Conservation (phyloP, 495 filamentous ascomycete species). For the Neurospora sp. region DNA sequence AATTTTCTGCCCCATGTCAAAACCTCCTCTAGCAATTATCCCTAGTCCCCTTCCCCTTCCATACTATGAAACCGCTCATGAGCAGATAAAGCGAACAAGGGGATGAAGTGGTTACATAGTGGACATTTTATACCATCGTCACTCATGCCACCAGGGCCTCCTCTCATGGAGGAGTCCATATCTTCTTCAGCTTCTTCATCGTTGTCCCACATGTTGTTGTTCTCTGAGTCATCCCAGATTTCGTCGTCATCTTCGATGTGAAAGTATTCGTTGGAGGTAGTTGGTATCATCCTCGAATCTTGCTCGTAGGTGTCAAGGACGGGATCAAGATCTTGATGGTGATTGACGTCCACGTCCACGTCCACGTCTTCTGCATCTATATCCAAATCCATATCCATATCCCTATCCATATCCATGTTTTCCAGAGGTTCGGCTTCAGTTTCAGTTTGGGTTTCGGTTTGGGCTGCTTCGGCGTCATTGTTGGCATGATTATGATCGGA, state of each 20-base stretch:
- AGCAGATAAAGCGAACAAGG: conserved; percentile 60
- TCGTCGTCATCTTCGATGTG: conserved; percentile 23
- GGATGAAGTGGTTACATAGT: conserved; percentile 54
- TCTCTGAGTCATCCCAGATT: conserved; percentile 33
- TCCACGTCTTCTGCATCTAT: no score
- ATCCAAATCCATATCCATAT: not conserved
- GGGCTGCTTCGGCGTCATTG: no score
- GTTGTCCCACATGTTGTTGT: conserved; percentile 22
- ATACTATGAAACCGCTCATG: conserved; percentile 61
- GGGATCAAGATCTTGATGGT: conserved; percentile 15
- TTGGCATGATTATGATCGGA: no score
- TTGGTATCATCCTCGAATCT: not conserved
- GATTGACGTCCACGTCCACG: not conserved
- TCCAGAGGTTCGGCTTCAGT: no score
- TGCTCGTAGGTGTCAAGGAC: not conserved
- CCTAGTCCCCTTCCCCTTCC: conserved; percentile 11
- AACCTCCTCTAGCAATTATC: no score
- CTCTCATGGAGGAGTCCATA: not conserved
- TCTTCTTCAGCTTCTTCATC: conserved; percentile 9
- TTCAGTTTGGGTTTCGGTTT: no score
- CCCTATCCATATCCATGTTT: not conserved
- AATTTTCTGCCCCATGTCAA: no score
- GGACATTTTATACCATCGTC: conserved; percentile 29
- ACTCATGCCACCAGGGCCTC: not conserved
- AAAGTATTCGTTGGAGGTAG: conserved; percentile 1